These are phyloP conservation scores for Syncephalastrum racemosum DNA, from an alignment of 371 early-diverging fungal species.

Conservation along the genomic window DNA sequence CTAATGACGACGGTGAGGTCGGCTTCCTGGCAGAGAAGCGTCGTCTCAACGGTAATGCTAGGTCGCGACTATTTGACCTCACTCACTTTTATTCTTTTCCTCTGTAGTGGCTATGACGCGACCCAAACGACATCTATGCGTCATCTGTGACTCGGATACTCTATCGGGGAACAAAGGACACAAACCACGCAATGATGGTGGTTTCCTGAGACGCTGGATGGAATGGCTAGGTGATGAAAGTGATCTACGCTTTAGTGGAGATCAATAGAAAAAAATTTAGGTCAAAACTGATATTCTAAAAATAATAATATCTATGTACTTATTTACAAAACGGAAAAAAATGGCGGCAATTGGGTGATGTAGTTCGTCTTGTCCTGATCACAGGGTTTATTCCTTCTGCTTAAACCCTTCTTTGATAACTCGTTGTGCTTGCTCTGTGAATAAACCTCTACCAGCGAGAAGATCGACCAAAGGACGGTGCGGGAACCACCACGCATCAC, in stretches of 20 bases:
- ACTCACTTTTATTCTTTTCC: not conserved
- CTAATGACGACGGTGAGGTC: slow-evolving; percentile 76
- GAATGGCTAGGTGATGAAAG: slow-evolving; percentile 54
- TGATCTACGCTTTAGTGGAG: slow-evolving; percentile 56
- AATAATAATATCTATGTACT: too few relatives aligned
- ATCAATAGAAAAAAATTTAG: not conserved
- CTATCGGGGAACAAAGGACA: slow-evolving; percentile 37
- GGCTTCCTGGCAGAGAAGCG: slow-evolving; percentile 90
- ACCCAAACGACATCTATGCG: slow-evolving; percentile 84
- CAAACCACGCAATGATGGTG: slow-evolving; percentile 34
- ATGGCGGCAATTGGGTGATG: too few relatives aligned
- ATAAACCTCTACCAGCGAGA: slow-evolving; percentile 39
- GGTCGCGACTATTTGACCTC: not conserved
- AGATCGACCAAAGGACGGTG: slow-evolving; percentile 49
- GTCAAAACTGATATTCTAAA: too few relatives aligned
- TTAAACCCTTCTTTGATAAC: too few relatives aligned
- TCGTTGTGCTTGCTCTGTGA: slow-evolving; percentile 31
- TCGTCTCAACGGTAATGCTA: slow-evolving; percentile 70
- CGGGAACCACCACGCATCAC: slow-evolving; percentile 79
- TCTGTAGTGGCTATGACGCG: slow-evolving; percentile 87
- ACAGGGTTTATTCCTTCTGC: too few relatives aligned
- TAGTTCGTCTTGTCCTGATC: too few relatives aligned
- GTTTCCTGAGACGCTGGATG: slow-evolving; percentile 59
- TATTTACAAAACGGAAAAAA: too few relatives aligned
- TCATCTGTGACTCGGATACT: slow-evolving; percentile 82